Base-by-base conservation (phyloP, 768 basidiomycete genomes). In the Podaxis mareebaensis region DNA sequence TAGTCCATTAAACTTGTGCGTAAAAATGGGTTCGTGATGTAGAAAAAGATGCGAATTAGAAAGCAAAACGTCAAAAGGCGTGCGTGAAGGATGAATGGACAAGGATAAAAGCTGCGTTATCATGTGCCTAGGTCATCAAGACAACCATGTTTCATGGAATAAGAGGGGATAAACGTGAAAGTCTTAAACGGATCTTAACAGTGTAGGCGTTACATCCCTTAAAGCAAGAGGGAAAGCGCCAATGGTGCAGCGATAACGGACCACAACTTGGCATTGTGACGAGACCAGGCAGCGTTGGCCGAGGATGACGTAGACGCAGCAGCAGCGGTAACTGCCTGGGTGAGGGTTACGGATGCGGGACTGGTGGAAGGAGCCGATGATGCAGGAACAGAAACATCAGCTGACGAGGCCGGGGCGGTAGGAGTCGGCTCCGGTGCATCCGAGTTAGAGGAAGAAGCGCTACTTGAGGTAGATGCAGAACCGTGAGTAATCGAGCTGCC, bases 401-500 rank as follows among this genome's bases (percentile, higher is more conserved):
- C 22, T 5, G 42, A 56, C 2, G 53, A 62, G 12, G 5, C 22
- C 26, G 61, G 24, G 1, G 60, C 40, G 36, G 56, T 58, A 4
- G 59, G 24, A 15, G 60, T 57, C 28, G 56, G 22, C 38, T 56
- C 54, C 33, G 58, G 17, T 12, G 22, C 17, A 40, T 17, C 28
- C 24, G 53, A n/a, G 44, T n/a, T 36, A 26, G 36, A 12, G 13
- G 12, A 33, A 33, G 48, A 52, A 22, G 51, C 12, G 36, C 40
- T 44, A 22, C 12, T 28, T 22, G 63, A 51, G 24, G 55, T n/a
- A 53, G 54, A 36, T 49, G 64, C 17, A 11, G 26, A n/a, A 44
- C 69, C 71, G 20, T 71, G 74, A 24, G 76, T 76, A 26, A 75
- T 76, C 8, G 64, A 67, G 28, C 71, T 69, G 10, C 75, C 73